A percentile compares a stretch with the other conserved stretches of the same genome.
phyloP scores from a whole-genome alignment of 345 rosid species.

The Cardamine resedifolia region DNA sequence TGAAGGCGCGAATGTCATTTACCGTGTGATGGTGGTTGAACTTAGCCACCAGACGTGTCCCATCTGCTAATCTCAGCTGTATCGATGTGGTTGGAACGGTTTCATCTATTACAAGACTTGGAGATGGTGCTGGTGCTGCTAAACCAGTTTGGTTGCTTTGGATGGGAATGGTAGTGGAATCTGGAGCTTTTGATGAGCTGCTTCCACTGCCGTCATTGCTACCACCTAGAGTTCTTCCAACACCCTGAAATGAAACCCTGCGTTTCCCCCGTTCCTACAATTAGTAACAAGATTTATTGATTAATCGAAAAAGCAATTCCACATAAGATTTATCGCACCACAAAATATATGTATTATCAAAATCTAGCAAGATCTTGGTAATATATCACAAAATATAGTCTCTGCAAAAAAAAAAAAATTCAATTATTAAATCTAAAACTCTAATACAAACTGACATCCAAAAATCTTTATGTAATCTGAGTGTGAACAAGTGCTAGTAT shows the following conservation, averaged over 20 bases:
- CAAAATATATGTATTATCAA: background rate
- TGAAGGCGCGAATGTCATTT: constrained; percentile 58
- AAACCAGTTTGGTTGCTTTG: constrained; percentile 36
- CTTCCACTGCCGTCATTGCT: constrained; percentile 34
- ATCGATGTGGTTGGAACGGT: constrained; percentile 70
- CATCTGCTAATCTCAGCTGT: constrained; percentile 88
- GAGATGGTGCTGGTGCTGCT: constrained; percentile 39
- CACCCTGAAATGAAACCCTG: constrained; percentile 75
- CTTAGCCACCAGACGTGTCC: constrained; percentile 66
- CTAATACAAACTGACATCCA: background rate
- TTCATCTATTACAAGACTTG: constrained; percentile 57
- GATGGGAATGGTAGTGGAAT: constrained; percentile 38
- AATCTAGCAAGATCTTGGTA: background rate
- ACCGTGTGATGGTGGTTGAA: constrained; percentile 76
- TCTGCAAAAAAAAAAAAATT: background rate
- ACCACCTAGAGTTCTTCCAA: constrained; percentile 87
- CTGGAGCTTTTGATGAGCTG: constrained; percentile 27
- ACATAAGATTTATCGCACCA: background rate
- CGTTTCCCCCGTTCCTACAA: constrained; percentile 74
- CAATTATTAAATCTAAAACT: background rate
- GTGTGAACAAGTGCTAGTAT: background rate
- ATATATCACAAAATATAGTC: background rate
- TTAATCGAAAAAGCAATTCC: background rate
- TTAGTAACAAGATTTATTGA: constrained; percentile 27
- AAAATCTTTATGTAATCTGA: background rate